Conservation (phyloP, 306 rosid species). For the Abrus precatorius region DNA sequence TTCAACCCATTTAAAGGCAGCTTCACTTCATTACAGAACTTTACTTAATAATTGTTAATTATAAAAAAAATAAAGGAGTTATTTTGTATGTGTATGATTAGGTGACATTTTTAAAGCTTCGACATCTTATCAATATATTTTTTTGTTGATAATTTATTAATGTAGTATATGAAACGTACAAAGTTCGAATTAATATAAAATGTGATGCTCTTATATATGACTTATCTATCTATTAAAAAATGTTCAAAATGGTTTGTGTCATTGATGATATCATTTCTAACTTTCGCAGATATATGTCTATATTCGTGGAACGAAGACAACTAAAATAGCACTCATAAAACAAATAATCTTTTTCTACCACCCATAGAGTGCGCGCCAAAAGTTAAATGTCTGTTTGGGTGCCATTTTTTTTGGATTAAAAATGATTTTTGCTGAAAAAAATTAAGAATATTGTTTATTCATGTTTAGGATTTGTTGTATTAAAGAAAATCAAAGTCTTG, state of each 20-base stretch:
- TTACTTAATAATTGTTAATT: no score
- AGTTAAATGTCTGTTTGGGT: not conserved
- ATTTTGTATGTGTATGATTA: no score
- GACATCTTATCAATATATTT: not conserved
- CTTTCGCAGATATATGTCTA: not conserved
- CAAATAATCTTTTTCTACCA: not conserved
- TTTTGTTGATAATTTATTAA: not conserved
- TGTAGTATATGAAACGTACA: not conserved
- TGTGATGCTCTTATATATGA: not conserved
- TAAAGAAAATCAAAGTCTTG: no score
- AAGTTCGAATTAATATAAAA: not conserved
- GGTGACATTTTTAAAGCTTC: no score
- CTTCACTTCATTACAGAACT: no score
- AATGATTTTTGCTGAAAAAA: no score
- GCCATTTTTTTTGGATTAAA: no score
- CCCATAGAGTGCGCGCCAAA: not conserved
- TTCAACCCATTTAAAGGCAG: no score
- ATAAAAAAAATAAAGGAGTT: no score
- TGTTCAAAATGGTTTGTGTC: not conserved
- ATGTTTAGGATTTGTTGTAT: no score
- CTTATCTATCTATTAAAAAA: not conserved
- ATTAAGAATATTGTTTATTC: no score
- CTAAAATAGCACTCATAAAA: not conserved
- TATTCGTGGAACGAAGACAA: slow-evolving; percentile 25
- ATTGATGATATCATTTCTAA: slow-evolving; percentile 31